Conservation (phyloP, 768 basidiomycete species). For the Collybia sordida region DNA sequence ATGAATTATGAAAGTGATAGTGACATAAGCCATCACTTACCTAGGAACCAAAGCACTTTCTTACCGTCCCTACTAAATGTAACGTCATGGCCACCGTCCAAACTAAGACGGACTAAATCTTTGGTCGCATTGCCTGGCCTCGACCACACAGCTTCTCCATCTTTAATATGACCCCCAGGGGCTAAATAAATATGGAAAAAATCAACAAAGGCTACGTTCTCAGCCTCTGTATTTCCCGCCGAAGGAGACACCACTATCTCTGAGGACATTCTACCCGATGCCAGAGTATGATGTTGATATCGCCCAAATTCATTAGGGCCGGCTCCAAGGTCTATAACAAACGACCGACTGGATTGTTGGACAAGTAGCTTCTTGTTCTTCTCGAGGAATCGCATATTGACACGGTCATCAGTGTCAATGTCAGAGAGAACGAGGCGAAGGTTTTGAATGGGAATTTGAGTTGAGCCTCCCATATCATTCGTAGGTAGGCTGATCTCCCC, state of each 20-base stretch:
- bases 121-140: constrained; percentile 67
- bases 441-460: constrained; percentile 43
- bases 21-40: constrained; percentile 30
- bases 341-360: constrained; percentile 51
- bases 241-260: constrained; percentile 50
- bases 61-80: constrained; percentile 64
- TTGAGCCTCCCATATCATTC: constrained; percentile 12
- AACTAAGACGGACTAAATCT: constrained; percentile 59
- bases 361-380: constrained; percentile 54
- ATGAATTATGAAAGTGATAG: neutral
- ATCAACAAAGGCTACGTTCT: constrained; percentile 64
- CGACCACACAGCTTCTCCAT: constrained; percentile 58
- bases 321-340: constrained; percentile 48
- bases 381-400: constrained; percentile 59
- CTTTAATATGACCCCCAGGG: constrained; percentile 36
- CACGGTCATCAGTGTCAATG: constrained; percentile 39
- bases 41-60: constrained; percentile 72
- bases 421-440: constrained; percentile 51
- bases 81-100: constrained; percentile 75
- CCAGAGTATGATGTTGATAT: constrained; percentile 47
- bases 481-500: constrained; percentile 56
- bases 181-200: constrained; percentile 66
- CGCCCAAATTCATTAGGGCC: constrained; percentile 47
- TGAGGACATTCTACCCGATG: constrained; percentile 53
- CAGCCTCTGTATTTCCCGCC: constrained; percentile 20